Conservation (phyloP, 805 yeast genomes). For the Kodamaea nitidulidarum region DNA sequence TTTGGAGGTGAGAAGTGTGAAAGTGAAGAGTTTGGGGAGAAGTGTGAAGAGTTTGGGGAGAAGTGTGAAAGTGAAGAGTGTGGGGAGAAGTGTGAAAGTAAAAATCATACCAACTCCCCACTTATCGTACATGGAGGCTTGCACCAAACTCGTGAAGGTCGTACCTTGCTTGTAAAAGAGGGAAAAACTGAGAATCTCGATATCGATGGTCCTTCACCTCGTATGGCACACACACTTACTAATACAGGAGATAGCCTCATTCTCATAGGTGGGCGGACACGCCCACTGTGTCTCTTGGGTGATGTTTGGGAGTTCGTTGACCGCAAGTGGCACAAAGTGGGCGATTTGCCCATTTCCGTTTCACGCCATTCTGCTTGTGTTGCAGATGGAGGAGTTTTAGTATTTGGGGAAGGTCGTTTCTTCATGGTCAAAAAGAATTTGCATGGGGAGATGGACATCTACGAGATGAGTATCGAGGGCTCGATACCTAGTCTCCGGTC, state of each 20-base stretch:
- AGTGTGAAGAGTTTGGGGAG: too few relatives aligned
- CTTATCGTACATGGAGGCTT: slow-evolving; percentile 40
- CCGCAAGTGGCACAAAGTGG: slow-evolving; percentile 38
- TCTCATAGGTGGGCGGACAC: slow-evolving; percentile 63
- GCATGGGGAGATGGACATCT: slow-evolving; percentile 30
- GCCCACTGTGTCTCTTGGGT: slow-evolving; percentile 47
- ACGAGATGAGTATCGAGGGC: slow-evolving; percentile 17
- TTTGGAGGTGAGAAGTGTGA: too few relatives aligned
- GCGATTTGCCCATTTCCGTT: slow-evolving; percentile 42
- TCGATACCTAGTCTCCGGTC: slow-evolving; percentile 28
- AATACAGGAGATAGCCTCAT: slow-evolving; percentile 21
- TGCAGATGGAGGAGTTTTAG: slow-evolving; percentile 27
- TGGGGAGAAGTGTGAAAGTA: too few relatives aligned
- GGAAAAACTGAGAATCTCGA: neutral
- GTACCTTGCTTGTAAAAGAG: slow-evolving; percentile 2
- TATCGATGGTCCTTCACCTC: slow-evolving; percentile 28
- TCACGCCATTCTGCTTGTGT: slow-evolving; percentile 47
- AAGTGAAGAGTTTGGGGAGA: too few relatives aligned
- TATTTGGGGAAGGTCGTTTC: slow-evolving; percentile 38
- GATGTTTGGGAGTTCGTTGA: slow-evolving; percentile 25
- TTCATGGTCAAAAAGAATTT: neutral
- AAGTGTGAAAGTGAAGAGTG: too few relatives aligned
- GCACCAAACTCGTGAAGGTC: slow-evolving; percentile 25
- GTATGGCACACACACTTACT: slow-evolving; percentile 59
- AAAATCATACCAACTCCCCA: too few relatives aligned